Percentiles rank a stretch among this genome's conserved stretches.
phyloP scores from a whole-genome alignment of 495 filamentous ascomycete species.

The Astrocystis sublimbata region DNA sequence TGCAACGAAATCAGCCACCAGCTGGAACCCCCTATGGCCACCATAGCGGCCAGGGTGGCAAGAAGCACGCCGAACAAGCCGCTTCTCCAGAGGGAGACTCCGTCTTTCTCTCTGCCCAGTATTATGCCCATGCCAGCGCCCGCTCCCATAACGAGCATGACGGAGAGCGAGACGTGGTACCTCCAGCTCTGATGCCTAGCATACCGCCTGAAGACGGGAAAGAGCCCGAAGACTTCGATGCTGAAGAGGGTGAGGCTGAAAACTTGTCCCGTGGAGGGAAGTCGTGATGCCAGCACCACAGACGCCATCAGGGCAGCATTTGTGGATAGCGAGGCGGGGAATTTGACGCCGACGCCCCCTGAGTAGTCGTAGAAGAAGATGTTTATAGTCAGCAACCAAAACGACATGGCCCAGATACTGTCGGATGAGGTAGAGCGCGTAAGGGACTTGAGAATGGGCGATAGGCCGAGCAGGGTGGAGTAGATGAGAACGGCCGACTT shows the following conservation, averaged over 20 bases:
- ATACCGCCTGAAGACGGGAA: slow-evolving; percentile 90
- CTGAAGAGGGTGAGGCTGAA: slow-evolving; percentile 93
- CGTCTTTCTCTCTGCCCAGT: slow-evolving; percentile 40
- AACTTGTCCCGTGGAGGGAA: slow-evolving; percentile 88
- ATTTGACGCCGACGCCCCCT: slow-evolving; percentile 55
- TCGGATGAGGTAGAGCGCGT: slow-evolving; percentile 87
- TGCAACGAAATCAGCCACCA: slow-evolving; percentile 98
- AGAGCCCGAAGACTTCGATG: slow-evolving; percentile 96
- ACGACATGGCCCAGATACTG: slow-evolving; percentile 95
- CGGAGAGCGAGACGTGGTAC: slow-evolving; percentile 76
- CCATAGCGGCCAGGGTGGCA: slow-evolving; percentile 58
- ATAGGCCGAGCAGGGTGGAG: slow-evolving; percentile 83
- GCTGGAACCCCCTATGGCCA: slow-evolving; percentile 89
- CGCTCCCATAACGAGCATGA: slow-evolving; percentile 75
- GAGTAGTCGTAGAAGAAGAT: slow-evolving; percentile 97
- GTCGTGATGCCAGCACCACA: slow-evolving; percentile 83
- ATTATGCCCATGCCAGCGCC: slow-evolving; percentile 76
- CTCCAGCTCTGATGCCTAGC: slow-evolving; percentile 80
- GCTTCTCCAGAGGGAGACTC: slow-evolving; percentile 63
- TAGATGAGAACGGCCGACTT: slow-evolving; percentile 96
- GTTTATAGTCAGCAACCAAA: slow-evolving; percentile 90
- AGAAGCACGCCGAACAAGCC: slow-evolving; percentile 75
- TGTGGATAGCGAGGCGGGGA: slow-evolving; percentile 84
- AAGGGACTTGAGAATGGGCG: slow-evolving; percentile 90
- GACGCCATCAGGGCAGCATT: slow-evolving; percentile 95